Evolutionary conservation across 108 stramenopile species (phyloP).

Genomic region (Fragilaria radians): DNA sequence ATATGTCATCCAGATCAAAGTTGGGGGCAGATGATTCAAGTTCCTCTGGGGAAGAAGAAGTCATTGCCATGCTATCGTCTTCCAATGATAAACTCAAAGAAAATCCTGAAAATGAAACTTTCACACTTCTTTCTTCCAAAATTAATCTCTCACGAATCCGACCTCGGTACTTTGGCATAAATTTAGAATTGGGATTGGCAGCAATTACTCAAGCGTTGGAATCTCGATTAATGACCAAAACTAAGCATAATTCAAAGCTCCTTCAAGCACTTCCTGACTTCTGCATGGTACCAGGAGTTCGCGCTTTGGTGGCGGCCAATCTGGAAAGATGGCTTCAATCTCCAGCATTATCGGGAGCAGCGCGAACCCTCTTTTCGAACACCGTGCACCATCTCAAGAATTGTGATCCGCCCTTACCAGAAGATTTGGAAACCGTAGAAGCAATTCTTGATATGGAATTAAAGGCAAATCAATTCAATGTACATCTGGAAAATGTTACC

Average conservation of each 20-base stretch:
- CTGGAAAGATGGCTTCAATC: slow-evolving; percentile 78
- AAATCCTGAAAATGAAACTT: neutral
- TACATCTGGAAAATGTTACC: slow-evolving; percentile 61
- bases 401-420: slow-evolving; percentile 51
- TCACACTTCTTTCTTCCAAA: neutral
- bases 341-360: slow-evolving; percentile 68
- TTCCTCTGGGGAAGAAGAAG: slow-evolving; percentile 2
- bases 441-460: slow-evolving; percentile 57
- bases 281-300: slow-evolving; percentile 41
- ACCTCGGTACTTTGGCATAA: slow-evolving; percentile 48
- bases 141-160: slow-evolving; percentile 40
- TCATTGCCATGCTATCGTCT: neutral
- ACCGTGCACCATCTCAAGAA: slow-evolving; percentile 42
- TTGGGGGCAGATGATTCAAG: too few species aligned
- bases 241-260: slow-evolving; percentile 75
- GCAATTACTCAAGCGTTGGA: slow-evolving; percentile 35
- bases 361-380: slow-evolving; percentile 46
- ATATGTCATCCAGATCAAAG: too few species aligned
- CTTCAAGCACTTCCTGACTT: slow-evolving; percentile 48
- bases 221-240: slow-evolving; percentile 54
- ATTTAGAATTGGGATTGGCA: slow-evolving; percentile 30
- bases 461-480: slow-evolving; percentile 60
- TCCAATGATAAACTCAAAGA: slow-evolving; percentile 5
- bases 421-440: slow-evolving; percentile 54
- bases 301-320: slow-evolving; percentile 40